These are phyloP conservation scores for Anthracocystis setariae DNA, from an alignment of 1,284 basidiomycete genomes.

Conservation along the genomic window DNA sequence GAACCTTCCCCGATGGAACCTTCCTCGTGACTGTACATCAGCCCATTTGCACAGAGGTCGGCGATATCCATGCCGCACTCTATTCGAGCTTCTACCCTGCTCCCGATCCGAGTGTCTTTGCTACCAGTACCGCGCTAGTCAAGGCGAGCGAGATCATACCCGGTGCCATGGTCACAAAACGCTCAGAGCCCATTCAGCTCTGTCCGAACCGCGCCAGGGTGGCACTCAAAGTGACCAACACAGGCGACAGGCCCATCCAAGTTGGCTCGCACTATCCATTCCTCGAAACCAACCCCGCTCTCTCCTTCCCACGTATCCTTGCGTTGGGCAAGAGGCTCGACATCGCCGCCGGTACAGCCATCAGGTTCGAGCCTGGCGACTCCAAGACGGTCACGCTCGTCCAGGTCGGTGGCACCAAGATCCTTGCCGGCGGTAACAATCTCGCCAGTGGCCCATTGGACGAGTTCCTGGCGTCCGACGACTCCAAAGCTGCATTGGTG, in stretches of 20 bases:
- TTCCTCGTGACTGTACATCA: constrained; percentile 74
- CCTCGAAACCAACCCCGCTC: constrained; percentile 83
- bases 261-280: constrained; percentile 78
- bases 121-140: constrained; percentile 1
- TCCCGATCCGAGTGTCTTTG: constrained; percentile 73
- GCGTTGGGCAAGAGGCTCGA: constrained; percentile 88
- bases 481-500: constrained; percentile 16
- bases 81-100: constrained; percentile 92
- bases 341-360: constrained; percentile 91
- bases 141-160: constrained; percentile 39
- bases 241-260: constrained; percentile 93
- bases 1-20: constrained; percentile 62
- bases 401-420: constrained; percentile 77
- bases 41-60: constrained; percentile 79
- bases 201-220: constrained; percentile 79
- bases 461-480: constrained; percentile 23
- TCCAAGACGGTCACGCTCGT: constrained; percentile 84
- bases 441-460: constrained; percentile 69
- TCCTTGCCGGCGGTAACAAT: constrained; percentile 77
- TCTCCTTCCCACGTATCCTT: constrained; percentile 83
- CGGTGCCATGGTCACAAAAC: constrained; percentile 49
- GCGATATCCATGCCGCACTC: constrained; percentile 81
- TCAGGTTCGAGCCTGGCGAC: constrained; percentile 96
- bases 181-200: constrained; percentile 74
- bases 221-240: constrained; percentile 84